phyloP scores from a whole-genome alignment of 1,139 yeast genomes.

The Geotrichum phurueaensis region DNA sequence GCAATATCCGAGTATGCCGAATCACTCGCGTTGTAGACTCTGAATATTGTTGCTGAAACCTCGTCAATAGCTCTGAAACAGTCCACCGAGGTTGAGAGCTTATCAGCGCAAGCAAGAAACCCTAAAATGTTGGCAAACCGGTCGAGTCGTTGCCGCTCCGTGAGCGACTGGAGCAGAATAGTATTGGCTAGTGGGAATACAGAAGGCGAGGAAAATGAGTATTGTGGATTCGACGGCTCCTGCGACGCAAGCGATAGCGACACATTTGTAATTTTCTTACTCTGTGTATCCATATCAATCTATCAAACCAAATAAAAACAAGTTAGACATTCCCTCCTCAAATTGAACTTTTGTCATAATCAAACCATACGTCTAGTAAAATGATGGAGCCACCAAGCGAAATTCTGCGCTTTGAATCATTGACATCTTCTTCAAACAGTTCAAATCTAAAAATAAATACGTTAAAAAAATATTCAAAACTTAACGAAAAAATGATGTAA shows the following conservation, averaged over 20 bases:
- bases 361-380: constrained; percentile 31
- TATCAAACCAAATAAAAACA: constrained; percentile 1
- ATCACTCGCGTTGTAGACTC: constrained; percentile 19
- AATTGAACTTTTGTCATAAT: background rate
- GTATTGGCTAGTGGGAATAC: constrained; percentile 26
- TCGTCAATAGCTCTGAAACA: constrained; percentile 34
- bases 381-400: constrained; percentile 36
- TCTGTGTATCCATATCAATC: constrained; percentile 21
- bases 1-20: constrained; percentile 5
- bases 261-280: constrained; percentile 21
- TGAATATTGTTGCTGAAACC: constrained; percentile 29
- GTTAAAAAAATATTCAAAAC: background rate
- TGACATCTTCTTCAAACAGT: constrained; percentile 31
- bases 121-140: constrained; percentile 30
- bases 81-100: constrained; percentile 30
- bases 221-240: constrained; percentile 24
- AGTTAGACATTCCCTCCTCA: background rate
- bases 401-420: constrained; percentile 28
- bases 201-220: constrained; percentile 28
- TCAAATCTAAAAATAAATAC: constrained; percentile 26
- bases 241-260: constrained; percentile 31
- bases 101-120: constrained; percentile 33
- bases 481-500: background rate
- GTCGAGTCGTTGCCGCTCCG: constrained; percentile 29
- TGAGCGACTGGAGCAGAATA: constrained; percentile 27